Evolutionary conservation across 1,284 basidiomycete genomes (phyloP).

Genomic region (Porogramme epimiltina): DNA sequence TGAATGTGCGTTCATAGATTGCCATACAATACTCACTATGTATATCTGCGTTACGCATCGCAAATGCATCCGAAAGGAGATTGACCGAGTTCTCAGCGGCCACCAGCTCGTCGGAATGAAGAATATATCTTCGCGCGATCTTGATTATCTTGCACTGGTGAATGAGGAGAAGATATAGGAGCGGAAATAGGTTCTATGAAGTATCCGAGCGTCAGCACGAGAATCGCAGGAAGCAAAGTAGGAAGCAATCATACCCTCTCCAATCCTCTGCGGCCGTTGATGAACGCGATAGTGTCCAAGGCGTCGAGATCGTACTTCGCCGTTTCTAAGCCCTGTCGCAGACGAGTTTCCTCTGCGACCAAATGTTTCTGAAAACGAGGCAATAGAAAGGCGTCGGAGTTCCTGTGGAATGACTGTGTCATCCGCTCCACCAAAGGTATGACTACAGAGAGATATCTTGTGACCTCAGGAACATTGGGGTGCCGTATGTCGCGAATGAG

Average conservation of each 20-base stretch:
- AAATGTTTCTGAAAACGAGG: constrained; percentile 22
- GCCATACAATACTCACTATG: neutral
- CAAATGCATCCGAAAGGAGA: constrained; percentile 7
- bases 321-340: constrained; percentile 26
- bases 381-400: constrained; percentile 3
- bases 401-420: constrained; percentile 6
- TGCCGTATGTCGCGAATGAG: constrained; percentile 3
- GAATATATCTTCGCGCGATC: constrained; percentile 15
- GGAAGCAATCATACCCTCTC: constrained; percentile 20
- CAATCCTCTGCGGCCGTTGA: constrained; percentile 24
- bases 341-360: constrained; percentile 16
- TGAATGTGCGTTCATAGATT: neutral
- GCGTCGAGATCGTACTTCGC: constrained; percentile 29
- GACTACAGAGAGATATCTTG: constrained; percentile 20
- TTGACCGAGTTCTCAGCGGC: constrained; percentile 10
- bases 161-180: constrained; percentile 27
- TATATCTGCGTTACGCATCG: constrained; percentile 1
- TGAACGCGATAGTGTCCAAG: constrained; percentile 24
- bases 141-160: constrained; percentile 27
- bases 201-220: neutral
- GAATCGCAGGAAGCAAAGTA: neutral
- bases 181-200: constrained; percentile 24
- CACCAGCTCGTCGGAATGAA: constrained; percentile 19
- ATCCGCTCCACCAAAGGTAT: constrained; percentile 9
- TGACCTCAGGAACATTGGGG: constrained; percentile 2